Base-by-base conservation (phyloP, 148 eudicot species). In the Nyssa sinensis region DNA sequence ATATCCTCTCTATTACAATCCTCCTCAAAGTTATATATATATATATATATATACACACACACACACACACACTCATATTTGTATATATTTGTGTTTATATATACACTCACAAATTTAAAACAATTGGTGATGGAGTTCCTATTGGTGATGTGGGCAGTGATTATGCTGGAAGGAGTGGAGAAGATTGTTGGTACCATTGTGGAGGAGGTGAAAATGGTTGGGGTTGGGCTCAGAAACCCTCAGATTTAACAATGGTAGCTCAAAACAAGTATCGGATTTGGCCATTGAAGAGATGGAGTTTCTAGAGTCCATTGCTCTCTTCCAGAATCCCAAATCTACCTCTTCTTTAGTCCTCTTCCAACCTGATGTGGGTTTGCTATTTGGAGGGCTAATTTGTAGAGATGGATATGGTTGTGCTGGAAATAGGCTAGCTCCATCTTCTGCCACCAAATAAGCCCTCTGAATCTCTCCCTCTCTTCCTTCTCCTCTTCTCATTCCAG, bases 331-430 rank as follows among this genome's bases (percentile, higher is more conserved):
- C 64, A 87, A 85, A 70, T 89, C 90, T 68, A 83, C 64, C 23
- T 66, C 80, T 31, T 77, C 74, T 35, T 80, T 73, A 29, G 55
- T 64, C 5, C 76, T 78, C 60, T 82, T 77, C 74, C 80, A 58
- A 10, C 71, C 64, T 61, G 90, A 72, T 10, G 86, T 79, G 82
- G 91, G 78, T 74, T 87, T 85, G 70, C 67, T 69, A 81, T 66
- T 85, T 67, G 98, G 98, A 35, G 95, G 96, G 81, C 98, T 94
- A 76, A 94, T 94, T 86, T 94, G 95, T 21, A 94, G 82, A 55
- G 97, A 91, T 63, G 92, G 85, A 85, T 94, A 97, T 61, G 98
- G 98, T 72, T 92, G 98, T 75, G 98, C 88, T 49, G 98, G 98
- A 66, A 94, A 94, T 11, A n/a, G n/a, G n/a, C n/a, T n/a, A 94